Base-by-base conservation (phyloP, 768 basidiomycete genomes). In the Cystoderma amianthinum region DNA sequence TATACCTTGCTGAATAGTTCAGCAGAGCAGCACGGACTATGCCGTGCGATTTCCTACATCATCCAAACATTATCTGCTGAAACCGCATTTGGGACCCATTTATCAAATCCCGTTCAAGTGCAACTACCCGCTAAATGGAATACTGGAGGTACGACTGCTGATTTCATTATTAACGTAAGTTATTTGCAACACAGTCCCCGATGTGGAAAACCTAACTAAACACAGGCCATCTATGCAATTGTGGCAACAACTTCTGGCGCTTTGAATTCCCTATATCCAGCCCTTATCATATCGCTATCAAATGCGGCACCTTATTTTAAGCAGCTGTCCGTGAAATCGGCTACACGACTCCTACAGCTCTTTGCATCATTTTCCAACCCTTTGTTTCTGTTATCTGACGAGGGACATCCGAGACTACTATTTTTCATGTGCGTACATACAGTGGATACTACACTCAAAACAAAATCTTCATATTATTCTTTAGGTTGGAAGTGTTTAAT, bases 341-440 rank as follows among this genome's bases (percentile, higher is more conserved):
- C 92, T 2, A 85, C 87, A 4, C 75, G 88, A 13, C 71, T 99
- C 5, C 58, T 94, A 24, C 92, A 96, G 59, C 74, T 98, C 4
- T 91, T 96, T 63, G 82, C 76, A 20, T 90, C 95, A 0, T 95
- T 99, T 57, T 83, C 91, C 4, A 89, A 84, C 44, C 89, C 96
- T 0, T 65, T 80, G 2, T 97, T 97, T 60, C 65, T 98, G 23
- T 64, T 99, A 15, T 82, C 88, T 2, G 96, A 98, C 47, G 96
- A 97, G 61, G 91, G 94, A 5, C 92, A 97, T 55, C 96, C 96
- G 1, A 67, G 96, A 46, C 64, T 97, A 21, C 72, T 97, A 22
- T 98, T 88, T 62, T 96, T 91, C 58, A 83, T 93, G 89, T 90
- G 47, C 46, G 78, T 60, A 19, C 13, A 34, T 32, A 28, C 13